Evolutionary conservation across 2,329 filamentous ascomycete genomes (phyloP), one percentile per base, ranked within the genome.

Genomic region (Arthroderma sp.): DNA sequence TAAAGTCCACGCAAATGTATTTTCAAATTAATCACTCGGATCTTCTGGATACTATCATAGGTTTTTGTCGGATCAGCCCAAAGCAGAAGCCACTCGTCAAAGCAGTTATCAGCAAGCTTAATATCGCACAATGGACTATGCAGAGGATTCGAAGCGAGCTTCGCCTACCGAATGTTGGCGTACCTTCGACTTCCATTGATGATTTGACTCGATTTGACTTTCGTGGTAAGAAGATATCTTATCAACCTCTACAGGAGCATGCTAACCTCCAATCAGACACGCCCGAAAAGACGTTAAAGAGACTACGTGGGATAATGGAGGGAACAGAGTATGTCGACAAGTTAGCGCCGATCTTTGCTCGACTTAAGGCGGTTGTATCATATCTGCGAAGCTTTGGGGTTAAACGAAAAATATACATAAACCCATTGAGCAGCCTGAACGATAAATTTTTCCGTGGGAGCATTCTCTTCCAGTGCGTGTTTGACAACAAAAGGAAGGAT

Each of bases 141-240:
- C 77, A 83, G 52, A 88, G 86, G 58, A 83, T 95, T 46, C 75
- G 83, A 43, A 78, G 76, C 43, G 86, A 94, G 56, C 72, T 98
- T 44, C 80, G 88, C 34, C 84, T 83, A n/a, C 78, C 85, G 3
- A 65, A 81, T 11, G 77, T 94, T 33, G 86, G 87, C 2, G 76
- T 95, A 11, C 83, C 88, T 3, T 84, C 86, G 8, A 95, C 88
- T 2, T 93, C 85, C 37, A 73, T 98, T 39, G 88, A 95, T 54
- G 89, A 95, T 56, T 71, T 98, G 46, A 78, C 85, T 53, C 79
- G 81, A 4, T 98, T 96, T 59, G 88, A 98, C 60, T 96, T 94
- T 62, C 75, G 86, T 68, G 81, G 81, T 80, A 65, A 32, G 29
- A 3, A 47, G 31, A 43, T 22, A 9, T 22, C 37, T n/a, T 36